phyloP scores from a whole-genome alignment of 1,284 basidiomycete species.

The Puccinia coronata region DNA sequence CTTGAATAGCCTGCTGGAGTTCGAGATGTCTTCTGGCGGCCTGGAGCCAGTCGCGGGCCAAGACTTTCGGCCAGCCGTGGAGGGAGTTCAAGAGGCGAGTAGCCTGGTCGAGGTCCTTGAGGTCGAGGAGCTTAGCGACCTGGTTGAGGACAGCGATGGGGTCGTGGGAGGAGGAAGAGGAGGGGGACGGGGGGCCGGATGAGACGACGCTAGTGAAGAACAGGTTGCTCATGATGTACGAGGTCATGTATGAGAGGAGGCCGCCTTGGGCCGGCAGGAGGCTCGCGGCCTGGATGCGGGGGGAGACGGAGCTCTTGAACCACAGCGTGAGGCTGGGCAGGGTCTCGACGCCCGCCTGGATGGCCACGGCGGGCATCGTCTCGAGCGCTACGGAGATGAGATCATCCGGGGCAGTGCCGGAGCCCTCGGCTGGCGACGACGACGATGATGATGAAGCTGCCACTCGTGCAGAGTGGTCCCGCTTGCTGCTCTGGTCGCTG shows the following conservation, averaged over 20 bases:
- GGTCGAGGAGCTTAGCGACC: constrained; percentile 84
- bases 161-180: constrained; percentile 74
- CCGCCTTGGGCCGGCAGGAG: constrained; percentile 89
- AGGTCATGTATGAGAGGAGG: constrained; percentile 82
- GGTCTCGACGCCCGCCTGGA: constrained; percentile 77
- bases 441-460: too few species aligned
- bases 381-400: constrained; percentile 29
- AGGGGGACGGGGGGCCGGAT: constrained; percentile 26
- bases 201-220: constrained; percentile 67
- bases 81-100: constrained; percentile 89
- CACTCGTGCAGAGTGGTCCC: constrained; percentile 63
- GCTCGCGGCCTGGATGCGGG: constrained; percentile 80
- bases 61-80: constrained; percentile 73
- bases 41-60: constrained; percentile 87
- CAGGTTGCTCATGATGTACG: constrained; percentile 72
- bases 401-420: constrained; percentile 69
- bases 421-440: too few species aligned
- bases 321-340: constrained; percentile 83
- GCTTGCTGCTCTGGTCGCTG: constrained; percentile 67
- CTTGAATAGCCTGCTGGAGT: constrained; percentile 89
- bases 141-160: constrained; percentile 81
- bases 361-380: constrained; percentile 2
- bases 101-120: constrained; percentile 90
- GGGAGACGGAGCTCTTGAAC: constrained; percentile 82
- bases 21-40: constrained; percentile 85